These are phyloP conservation scores for Hypoxylon subgilvum DNA, from an alignment of 495 filamentous ascomycete genomes.

Conservation along the genomic window DNA sequence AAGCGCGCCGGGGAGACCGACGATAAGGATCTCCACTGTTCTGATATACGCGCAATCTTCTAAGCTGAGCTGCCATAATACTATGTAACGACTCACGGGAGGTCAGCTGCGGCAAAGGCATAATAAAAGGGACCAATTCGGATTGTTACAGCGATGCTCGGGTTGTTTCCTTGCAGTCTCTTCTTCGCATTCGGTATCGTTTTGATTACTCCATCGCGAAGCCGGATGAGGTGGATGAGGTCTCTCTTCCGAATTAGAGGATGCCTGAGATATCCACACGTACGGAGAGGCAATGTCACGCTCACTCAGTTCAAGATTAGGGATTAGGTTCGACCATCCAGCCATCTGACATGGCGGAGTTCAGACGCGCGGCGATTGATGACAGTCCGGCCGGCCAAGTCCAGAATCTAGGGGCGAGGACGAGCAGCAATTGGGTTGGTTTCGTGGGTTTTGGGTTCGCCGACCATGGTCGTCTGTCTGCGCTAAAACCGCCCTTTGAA, in stretches of 20 bases:
- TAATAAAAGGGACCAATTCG: constrained; percentile 1
- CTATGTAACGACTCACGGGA: not conserved
- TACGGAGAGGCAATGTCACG: no score
- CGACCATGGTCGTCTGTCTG: not conserved
- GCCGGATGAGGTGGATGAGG: no score
- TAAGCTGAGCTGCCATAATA: constrained; percentile 20
- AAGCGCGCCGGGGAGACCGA: constrained; percentile 14
- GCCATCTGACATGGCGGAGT: not conserved
- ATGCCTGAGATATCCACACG: no score
- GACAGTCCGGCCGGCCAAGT: not conserved
- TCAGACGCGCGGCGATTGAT: not conserved
- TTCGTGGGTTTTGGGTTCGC: not conserved
- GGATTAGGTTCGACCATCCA: constrained; percentile 3
- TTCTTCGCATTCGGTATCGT: not conserved
- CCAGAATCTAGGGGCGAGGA: not conserved
- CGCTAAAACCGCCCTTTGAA: not conserved
- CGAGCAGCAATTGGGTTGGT: constrained; percentile 10
- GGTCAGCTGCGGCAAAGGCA: constrained; percentile 2
- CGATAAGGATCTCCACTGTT: constrained; percentile 18
- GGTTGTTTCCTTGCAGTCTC: no score
- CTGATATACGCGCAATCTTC: no score
- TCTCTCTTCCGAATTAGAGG: no score
- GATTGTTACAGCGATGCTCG: no score
- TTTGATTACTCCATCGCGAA: no score
- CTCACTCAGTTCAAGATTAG: no score